phyloP scores from a whole-genome alignment of 2,329 filamentous ascomycete genomes.

The Calonectria hawksworthii region DNA sequence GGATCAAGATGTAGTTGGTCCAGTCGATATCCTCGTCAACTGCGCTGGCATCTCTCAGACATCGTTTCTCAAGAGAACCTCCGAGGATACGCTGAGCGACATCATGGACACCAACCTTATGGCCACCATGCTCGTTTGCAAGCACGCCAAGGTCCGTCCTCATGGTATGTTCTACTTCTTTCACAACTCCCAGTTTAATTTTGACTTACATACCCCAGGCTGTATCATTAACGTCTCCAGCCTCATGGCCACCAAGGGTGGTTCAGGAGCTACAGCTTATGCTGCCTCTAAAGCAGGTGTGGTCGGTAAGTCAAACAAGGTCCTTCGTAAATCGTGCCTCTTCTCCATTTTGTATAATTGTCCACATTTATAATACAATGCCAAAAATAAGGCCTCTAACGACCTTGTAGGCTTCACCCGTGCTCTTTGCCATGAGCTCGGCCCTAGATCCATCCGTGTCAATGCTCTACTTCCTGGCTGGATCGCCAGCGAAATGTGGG shows the following conservation, averaged over 20 bases:
- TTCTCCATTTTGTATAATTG: slow-evolving; percentile 32
- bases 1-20: slow-evolving; percentile 45
- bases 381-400: slow-evolving; percentile 35
- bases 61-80: slow-evolving; percentile 71
- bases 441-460: slow-evolving; percentile 74
- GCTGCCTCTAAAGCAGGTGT: slow-evolving; percentile 86
- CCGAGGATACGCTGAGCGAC: slow-evolving; percentile 63
- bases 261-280: slow-evolving; percentile 79
- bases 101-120: slow-evolving; percentile 80
- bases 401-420: slow-evolving; percentile 72
- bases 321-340: slow-evolving; percentile 25
- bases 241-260: slow-evolving; percentile 78
- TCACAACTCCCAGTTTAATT: background rate
- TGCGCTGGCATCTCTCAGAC: slow-evolving; percentile 81
- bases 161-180: slow-evolving; percentile 44
- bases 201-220: slow-evolving; percentile 52
- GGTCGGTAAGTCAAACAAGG: slow-evolving; percentile 64
- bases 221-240: slow-evolving; percentile 89
- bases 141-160: slow-evolving; percentile 54
- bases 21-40: slow-evolving; percentile 78
- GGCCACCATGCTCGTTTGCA: slow-evolving; percentile 74
- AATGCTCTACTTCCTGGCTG: slow-evolving; percentile 89
- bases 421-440: slow-evolving; percentile 74
- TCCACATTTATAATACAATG: slow-evolving; percentile 41
- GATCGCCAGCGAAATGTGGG: slow-evolving; percentile 85